Evolutionary conservation across 306 rosid species (phyloP).

Genomic region (Medicago lupulina): DNA sequence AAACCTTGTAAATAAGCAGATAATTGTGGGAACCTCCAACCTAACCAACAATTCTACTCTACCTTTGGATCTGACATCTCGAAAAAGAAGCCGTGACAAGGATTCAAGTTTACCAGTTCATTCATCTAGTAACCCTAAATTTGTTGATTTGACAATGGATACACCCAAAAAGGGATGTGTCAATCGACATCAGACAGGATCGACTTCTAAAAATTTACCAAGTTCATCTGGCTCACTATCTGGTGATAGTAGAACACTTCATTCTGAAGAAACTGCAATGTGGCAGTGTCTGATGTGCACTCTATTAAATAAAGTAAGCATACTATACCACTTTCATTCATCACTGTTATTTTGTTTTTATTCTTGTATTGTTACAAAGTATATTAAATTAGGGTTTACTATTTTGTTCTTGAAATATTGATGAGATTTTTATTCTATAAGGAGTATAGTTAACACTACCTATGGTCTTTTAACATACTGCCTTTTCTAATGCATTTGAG

Average conservation of each 20-base stretch:
- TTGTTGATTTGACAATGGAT: slow-evolving; percentile 48
- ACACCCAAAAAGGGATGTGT: slow-evolving; percentile 35
- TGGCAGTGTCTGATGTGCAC: slow-evolving; percentile 91
- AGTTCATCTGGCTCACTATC: slow-evolving; percentile 36
- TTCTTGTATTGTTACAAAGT: background rate
- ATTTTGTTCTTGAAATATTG: slow-evolving; percentile 7
- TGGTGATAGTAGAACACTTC: slow-evolving; percentile 35
- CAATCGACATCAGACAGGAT: slow-evolving; percentile 38
- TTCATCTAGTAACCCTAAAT: slow-evolving; percentile 42
- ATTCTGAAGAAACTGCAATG: slow-evolving; percentile 54
- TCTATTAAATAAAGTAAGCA: slow-evolving; percentile 76
- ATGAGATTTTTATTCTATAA: background rate
- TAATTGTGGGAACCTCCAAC: slow-evolving; percentile 49
- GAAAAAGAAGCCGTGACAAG: slow-evolving; percentile 59
- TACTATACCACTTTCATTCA: slow-evolving; percentile 25
- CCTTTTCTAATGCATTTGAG: slow-evolving; percentile 1
- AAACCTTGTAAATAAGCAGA: slow-evolving; percentile 43
- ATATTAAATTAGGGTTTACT: background rate
- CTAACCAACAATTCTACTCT: slow-evolving; percentile 31
- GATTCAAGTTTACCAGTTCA: slow-evolving; percentile 41
- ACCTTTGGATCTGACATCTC: slow-evolving; percentile 41
- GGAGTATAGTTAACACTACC: slow-evolving; percentile 1
- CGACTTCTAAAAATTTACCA: slow-evolving; percentile 47
- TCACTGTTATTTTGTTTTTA: slow-evolving; percentile 5
- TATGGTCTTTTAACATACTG: background rate